Evolutionary conservation across 2,329 filamentous ascomycete species (phyloP), one percentile per base, ranked within the genome.

Genomic region (Sclerotinia sclerotiorum): DNA sequence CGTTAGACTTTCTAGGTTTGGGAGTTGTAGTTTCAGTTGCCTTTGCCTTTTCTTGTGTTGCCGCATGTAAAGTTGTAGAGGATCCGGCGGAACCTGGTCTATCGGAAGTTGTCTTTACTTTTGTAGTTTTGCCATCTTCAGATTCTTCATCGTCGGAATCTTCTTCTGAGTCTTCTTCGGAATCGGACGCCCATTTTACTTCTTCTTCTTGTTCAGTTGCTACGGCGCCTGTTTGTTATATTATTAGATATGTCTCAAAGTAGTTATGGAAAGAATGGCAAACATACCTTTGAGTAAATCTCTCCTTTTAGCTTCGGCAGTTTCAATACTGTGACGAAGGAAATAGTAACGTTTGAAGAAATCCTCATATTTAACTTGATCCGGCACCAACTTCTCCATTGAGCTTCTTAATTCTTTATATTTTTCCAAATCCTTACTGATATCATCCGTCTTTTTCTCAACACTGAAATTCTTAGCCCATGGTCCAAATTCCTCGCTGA

Each of bases 281-380:
- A 71, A 67, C 85, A 71, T 83, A 97, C 94, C 94, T 80, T 97
- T 96, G 29, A 99, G 82, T 68, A 99, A 85, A 79, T 99, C 95
- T 74, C 90, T 89, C 78, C 95, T 85, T 79, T 92, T 88, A 76
- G 90, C 89, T 81, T 99, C 95, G 69, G 97, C 94, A 35, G 91
- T 94, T 82, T 98, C 94, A 71, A 99, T 91, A 21, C 95, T 92
- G 76, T 96, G 90, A 75, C 94, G 86, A 71, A 98, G 81, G 82
- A 97, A 99, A 79, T 98, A 98, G 80, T 99, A 99, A 68, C 95
- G 86, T 77, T 87, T 90, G 94, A 95, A 99, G 78, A 99, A 99
- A 65, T 90, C 87, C 65, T 83, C 85, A 76, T 99, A 99, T 46
- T 94, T 86, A n/a, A 97, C 92, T 74, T 88, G 87, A 79, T 94